Evolutionary conservation across 2,329 filamentous ascomycete genomes (phyloP), one percentile per base, ranked within the genome.

Genomic region (Westerdykella ornata): DNA sequence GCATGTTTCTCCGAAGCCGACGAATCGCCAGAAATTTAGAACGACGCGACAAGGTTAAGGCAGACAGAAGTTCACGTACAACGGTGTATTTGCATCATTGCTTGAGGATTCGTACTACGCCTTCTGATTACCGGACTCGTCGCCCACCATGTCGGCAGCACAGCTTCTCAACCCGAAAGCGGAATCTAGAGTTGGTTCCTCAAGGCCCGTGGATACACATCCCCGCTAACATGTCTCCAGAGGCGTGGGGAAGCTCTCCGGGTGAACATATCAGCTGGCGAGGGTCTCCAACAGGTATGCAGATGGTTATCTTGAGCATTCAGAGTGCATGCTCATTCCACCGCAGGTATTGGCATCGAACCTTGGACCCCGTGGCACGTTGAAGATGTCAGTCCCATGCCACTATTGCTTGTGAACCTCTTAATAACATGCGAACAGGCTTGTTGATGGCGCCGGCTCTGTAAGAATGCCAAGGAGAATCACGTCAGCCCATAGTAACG

Each of bases 91-190:
- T 48, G 43, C 42, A 44, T 44, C 44, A 19, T 38, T 33, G 56
- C 51, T 52, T 47, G 48, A 42, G 26, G 37, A 48, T 54, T 26
- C 7, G 22, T 26, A 11, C 22, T 26, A 26, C 22, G 57, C 42
- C 51, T 37, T 35, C 38, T 47, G 3, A 8, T 14, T 15, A 33
- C n/a, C 30, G 16, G n/a, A 33, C n/a, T n/a, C 16, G 30, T 13
- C 30, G 29, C 45, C 44, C 56, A 65, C 41, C 44, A 97, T 97
- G 92, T 97, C 89, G 72, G 92, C 92, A 58, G 89, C 92, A 64
- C 90, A 97, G 74, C 82, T 98, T 63, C 84, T 98, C 54, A 98
- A 98, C 72, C 92, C 92, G 48, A 98, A 98, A 77, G 92, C 92
- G 63, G 92, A 98, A 75, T 96, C 89, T 60, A 83, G 92, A 72